Base-by-base conservation (phyloP, 305 asterid genomes). In the Fraxinus ornus region DNA sequence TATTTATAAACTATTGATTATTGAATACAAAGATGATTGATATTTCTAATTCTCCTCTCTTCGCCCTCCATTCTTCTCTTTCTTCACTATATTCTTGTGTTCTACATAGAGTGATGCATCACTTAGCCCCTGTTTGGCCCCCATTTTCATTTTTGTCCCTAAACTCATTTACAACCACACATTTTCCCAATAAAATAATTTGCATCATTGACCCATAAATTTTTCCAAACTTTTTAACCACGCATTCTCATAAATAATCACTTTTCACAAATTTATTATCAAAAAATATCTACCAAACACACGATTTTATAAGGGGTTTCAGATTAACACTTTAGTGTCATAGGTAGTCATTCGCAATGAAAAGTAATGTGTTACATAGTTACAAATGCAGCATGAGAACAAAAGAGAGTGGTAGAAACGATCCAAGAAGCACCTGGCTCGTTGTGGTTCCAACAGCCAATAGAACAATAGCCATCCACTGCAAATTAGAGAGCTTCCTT, bases 401-500 rank as follows among this genome's bases (percentile, higher is more conserved):
- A 55, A 55, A 55, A 55, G 66, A n/a, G 66, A 55, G 66, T n/a
- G 26, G 66, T 19, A 55, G 66, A n/a, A 55, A 55, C 24, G 62
- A 83, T 84, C 49, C 72, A 64, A 82, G 74, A 41, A 76, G 86
- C 86, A 96, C 98, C 98, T 96, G 98, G 87, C 99, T 96, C 49
- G 97, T 96, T 86, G 99, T 96, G 41, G 99, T 94, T 87, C 98
- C 98, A 82, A 94, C 90, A 87, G 99, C 97, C 90, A 95, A 89
- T 78, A 95, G 89, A 74, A 91, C 79, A 60, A 96, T 89, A 21
- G 98, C 98, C 93, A 93, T 92, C 99, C 99, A 96, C 93, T 94
- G 98, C 97, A 96, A 90, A 89, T 91, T 92, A 82, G 99, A 93
- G 80, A 96, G 99, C 92, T 90, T 94, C 94, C 91, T 92, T 98